A percentile compares a stretch with the other conserved stretches of the same genome.
phyloP scores from a whole-genome alignment of 345 rosid species.

The Syzygium aromaticum region DNA sequence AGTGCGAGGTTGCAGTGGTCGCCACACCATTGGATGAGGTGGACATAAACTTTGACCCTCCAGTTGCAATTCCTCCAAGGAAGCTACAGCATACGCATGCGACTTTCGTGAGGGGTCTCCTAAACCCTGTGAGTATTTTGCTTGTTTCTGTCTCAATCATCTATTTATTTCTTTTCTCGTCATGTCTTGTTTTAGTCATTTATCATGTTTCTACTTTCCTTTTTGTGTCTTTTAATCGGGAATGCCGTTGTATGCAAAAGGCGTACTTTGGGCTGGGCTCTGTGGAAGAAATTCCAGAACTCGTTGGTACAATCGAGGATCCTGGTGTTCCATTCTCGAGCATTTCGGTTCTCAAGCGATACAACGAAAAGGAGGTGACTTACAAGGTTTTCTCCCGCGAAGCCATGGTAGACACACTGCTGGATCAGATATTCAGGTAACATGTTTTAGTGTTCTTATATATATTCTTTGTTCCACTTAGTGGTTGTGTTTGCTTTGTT shows the following conservation, averaged over 20 bases:
- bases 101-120: slow-evolving; percentile 77
- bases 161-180: neutral
- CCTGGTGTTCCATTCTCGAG: slow-evolving; percentile 70
- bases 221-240: neutral
- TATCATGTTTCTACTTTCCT: neutral
- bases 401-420: slow-evolving; percentile 49
- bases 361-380: slow-evolving; percentile 40
- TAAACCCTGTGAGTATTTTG: slow-evolving; percentile 37
- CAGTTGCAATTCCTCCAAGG: slow-evolving; percentile 58
- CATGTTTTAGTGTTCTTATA: neutral
- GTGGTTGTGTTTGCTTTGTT: neutral
- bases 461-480: neutral
- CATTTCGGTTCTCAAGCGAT: slow-evolving; percentile 63
- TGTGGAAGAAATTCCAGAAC: slow-evolving; percentile 55
- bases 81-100: slow-evolving; percentile 82
- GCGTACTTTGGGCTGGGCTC: slow-evolving; percentile 62
- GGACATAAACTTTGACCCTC: slow-evolving; percentile 52
- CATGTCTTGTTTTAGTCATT: neutral
- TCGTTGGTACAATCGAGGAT: slow-evolving; percentile 81
- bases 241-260: slow-evolving; percentile 23
- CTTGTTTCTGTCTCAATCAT: neutral
- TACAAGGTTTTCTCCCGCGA: slow-evolving; percentile 77
- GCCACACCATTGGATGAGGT: slow-evolving; percentile 85
- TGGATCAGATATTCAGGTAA: slow-evolving; percentile 83
- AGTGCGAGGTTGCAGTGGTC: slow-evolving; percentile 55